These are phyloP conservation scores for Plasmodium gaboni DNA, from an alignment of 169 alveolate genomes.

Conservation along the genomic window DNA sequence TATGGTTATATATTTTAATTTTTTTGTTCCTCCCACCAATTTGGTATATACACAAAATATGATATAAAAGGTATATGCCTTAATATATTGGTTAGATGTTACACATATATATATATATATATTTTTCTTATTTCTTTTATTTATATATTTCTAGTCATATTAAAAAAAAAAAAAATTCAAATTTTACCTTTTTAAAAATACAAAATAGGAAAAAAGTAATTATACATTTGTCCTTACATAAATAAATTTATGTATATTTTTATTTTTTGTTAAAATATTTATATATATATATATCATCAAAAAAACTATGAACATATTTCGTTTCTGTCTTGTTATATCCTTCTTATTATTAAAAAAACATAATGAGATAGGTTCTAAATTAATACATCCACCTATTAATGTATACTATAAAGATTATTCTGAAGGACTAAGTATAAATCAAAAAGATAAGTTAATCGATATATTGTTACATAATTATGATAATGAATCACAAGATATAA, in stretches of 20 bases:
- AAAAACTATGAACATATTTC: slow-evolving; percentile 8
- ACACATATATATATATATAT: not conserved
- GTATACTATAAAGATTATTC: slow-evolving; percentile 65
- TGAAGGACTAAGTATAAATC: slow-evolving; percentile 18
- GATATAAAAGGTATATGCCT: too few species aligned
- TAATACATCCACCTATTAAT: slow-evolving; percentile 41
- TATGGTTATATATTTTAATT: too few species aligned
- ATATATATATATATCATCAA: not conserved
- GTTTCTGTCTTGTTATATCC: slow-evolving; percentile 6
- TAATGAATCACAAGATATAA: not conserved
- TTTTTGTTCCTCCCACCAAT: too few species aligned
- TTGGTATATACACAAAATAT: too few species aligned
- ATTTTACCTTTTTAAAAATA: too few species aligned
- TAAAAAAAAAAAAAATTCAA: too few species aligned
- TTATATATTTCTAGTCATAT: too few species aligned
- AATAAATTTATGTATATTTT: not conserved
- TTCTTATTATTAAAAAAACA: slow-evolving; percentile 23
- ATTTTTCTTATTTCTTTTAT: not conserved
- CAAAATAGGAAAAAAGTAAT: too few species aligned
- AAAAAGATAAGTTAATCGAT: slow-evolving; percentile 45
- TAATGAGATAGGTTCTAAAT: slow-evolving; percentile 3
- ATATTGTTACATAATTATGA: slow-evolving; percentile 10
- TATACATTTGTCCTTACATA: not conserved
- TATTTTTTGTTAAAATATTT: not conserved
- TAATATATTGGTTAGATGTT: too few species aligned